Conservation (phyloP, 116 monocot species). For the Dioscorea cayenensis region DNA sequence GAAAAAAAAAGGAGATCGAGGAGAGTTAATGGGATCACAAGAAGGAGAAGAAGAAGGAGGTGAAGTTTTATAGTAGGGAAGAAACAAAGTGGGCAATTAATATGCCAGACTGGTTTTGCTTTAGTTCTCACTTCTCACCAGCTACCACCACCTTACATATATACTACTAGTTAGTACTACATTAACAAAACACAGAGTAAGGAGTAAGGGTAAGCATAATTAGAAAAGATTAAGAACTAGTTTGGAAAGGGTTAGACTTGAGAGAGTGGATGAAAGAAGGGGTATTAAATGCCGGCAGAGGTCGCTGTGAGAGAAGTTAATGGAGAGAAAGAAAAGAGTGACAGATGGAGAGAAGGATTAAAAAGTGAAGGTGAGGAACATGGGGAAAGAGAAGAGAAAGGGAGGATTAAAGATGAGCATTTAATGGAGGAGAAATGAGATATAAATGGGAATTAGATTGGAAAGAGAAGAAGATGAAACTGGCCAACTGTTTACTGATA, state of each 20-base stretch:
- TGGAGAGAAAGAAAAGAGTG: background rate
- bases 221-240: too few species aligned
- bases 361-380: background rate
- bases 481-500: background rate
- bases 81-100: conserved; percentile 3
- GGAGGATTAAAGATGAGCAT: background rate
- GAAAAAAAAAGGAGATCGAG: background rate
- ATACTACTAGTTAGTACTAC: too few species aligned
- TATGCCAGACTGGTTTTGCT: conserved; percentile 8
- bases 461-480: background rate
- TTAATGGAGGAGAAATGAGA: background rate
- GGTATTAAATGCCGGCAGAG: conserved; percentile 31
- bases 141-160: background rate
- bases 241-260: background rate
- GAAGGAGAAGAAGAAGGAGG: background rate
- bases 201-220: too few species aligned
- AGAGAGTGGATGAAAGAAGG: background rate
- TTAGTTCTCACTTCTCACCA: background rate
- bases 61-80: background rate
- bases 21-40: background rate
- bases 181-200: too few species aligned
- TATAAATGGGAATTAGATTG: background rate
- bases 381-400: background rate
- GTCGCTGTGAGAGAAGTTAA: conserved; percentile 12
- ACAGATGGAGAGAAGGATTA: background rate